phyloP scores from a whole-genome alignment of 2,329 filamentous ascomycete genomes.

The Dactylonectria macrodidyma region DNA sequence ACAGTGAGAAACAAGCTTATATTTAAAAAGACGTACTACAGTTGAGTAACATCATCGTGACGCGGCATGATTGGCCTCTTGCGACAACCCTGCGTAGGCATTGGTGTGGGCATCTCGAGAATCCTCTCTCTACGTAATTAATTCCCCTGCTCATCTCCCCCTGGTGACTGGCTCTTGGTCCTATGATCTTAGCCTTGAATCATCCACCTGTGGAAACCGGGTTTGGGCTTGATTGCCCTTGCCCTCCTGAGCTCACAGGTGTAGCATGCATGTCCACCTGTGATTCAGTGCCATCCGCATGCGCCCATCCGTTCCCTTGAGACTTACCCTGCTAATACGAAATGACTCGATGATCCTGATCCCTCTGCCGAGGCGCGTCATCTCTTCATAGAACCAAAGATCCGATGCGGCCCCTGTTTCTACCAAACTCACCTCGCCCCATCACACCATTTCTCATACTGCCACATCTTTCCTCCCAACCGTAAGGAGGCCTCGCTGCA shows the following conservation, averaged over 20 bases:
- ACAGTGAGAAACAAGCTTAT: constrained; percentile 30
- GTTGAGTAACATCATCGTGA: constrained; percentile 2
- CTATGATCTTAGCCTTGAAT: constrained; percentile 1
- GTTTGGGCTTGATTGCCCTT: constrained; percentile 11
- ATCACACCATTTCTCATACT: constrained; percentile 15
- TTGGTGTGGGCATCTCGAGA: neutral
- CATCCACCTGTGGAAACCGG: constrained; percentile 6
- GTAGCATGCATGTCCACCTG: neutral
- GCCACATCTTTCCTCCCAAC: constrained; percentile 6
- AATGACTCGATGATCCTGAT: neutral
- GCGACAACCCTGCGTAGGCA: neutral
- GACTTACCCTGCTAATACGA: neutral
- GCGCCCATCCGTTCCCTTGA: neutral
- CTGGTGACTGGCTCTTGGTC: constrained; percentile 8
- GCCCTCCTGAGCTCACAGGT: neutral
- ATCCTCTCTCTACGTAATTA: constrained; percentile 1
- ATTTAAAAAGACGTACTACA: constrained; percentile 10
- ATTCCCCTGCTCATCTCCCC: constrained; percentile 16
- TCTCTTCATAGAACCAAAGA: constrained; percentile 5
- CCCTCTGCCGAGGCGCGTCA: constrained; percentile 5
- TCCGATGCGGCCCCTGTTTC: constrained; percentile 8
- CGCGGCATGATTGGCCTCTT: constrained; percentile 15
- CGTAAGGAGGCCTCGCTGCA: constrained; percentile 23
- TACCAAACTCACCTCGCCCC: constrained; percentile 3
- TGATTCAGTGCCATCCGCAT: constrained; percentile 7